Evolutionary conservation across 306 rosid genomes (phyloP).

Genomic region (Senna tora): DNA sequence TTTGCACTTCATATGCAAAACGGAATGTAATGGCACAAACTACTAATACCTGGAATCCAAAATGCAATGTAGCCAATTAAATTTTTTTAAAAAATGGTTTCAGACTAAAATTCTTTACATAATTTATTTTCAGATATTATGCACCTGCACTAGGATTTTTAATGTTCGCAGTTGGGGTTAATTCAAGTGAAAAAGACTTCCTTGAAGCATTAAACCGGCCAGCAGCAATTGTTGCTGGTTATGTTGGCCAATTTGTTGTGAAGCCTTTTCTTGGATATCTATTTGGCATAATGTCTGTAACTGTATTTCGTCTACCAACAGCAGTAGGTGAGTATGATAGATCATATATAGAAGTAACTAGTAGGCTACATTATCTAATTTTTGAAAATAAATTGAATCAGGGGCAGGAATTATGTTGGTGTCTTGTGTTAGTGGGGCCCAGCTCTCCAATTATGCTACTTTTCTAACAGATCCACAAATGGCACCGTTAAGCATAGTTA

Average conservation of each 20-base stretch:
- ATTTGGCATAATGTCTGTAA: constrained; percentile 67
- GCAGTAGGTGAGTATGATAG: constrained; percentile 64
- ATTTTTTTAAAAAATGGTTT: background rate
- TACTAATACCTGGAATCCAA: constrained; percentile 17
- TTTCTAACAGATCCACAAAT: constrained; percentile 84
- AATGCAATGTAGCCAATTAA: background rate
- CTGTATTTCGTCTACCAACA: constrained; percentile 72
- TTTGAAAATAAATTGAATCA: constrained; percentile 48
- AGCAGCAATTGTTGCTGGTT: constrained; percentile 74
- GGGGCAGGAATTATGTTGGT: constrained; percentile 95
- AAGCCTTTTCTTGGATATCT: constrained; percentile 93
- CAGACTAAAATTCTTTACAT: background rate
- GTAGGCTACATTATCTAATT: constrained; percentile 40
- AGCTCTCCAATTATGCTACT: constrained; percentile 92
- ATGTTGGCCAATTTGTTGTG: constrained; percentile 76
- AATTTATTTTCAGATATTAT: constrained; percentile 67
- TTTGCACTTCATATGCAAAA: constrained; percentile 30
- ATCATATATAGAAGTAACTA: constrained; percentile 30
- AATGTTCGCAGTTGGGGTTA: constrained; percentile 98
- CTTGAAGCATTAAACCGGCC: constrained; percentile 85
- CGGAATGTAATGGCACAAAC: constrained; percentile 31
- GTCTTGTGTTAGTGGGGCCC: constrained; percentile 96
- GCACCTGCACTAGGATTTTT: constrained; percentile 96
- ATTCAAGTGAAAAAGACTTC: constrained; percentile 88
- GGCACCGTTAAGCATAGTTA: constrained; percentile 93